A percentile compares a stretch with the other conserved stretches of the same genome.
Conservation (phyloP, 805 yeast species). For the Wickerhamiella azyma region DNA sequence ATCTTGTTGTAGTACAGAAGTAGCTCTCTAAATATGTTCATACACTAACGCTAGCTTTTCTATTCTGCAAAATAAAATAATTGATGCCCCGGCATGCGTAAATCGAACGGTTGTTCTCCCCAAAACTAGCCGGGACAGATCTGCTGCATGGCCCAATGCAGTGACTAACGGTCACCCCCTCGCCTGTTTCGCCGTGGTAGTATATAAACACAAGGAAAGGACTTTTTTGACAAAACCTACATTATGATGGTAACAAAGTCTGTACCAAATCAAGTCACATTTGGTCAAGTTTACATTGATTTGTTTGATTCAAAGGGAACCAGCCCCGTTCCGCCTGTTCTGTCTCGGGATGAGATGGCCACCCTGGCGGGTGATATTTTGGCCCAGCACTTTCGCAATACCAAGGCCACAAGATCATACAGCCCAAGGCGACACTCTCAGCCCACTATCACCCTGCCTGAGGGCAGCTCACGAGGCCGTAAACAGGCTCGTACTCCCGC, state of each 20-base stretch:
- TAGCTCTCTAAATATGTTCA: no score
- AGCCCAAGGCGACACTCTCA: neutral
- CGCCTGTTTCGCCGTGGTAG: neutral
- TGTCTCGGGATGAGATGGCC: neutral
- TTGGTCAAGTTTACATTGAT: conserved; percentile 7
- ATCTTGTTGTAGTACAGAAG: no score
- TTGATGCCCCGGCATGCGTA: no score
- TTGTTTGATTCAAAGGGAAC: neutral
- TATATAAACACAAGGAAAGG: no score
- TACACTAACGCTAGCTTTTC: no score
- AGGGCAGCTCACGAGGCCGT: conserved; percentile 3
- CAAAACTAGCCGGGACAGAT: no score
- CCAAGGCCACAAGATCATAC: neutral
- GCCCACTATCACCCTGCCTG: neutral
- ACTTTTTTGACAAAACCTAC: neutral
- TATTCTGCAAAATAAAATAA: no score
- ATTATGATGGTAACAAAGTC: neutral
- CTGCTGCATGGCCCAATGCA: neutral
- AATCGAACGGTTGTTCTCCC: no score
- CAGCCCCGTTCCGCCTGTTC: neutral
- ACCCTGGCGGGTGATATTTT: neutral
- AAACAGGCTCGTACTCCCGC: neutral
- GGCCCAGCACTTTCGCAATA: neutral
- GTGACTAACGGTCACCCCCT: neutral
- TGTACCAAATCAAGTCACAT: neutral